Conservation (phyloP, 1,139 yeast genomes). For the Blastobotrys niveus region DNA sequence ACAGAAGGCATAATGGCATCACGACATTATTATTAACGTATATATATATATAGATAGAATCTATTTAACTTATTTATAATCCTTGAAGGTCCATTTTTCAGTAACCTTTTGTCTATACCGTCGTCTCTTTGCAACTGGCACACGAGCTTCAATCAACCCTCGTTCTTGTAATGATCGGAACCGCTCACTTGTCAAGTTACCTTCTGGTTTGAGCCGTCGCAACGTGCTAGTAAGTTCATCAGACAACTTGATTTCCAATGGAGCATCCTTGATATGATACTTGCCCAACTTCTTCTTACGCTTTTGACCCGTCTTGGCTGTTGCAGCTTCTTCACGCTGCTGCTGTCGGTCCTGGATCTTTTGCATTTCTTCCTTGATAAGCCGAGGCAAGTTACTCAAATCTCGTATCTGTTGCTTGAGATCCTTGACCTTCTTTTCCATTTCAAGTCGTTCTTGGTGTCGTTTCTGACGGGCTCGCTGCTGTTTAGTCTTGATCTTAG, state of each 20-base stretch:
- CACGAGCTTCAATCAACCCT: slow-evolving; percentile 82
- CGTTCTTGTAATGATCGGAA: slow-evolving; percentile 74
- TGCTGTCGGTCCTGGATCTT: slow-evolving; percentile 15
- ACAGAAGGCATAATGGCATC: not conserved
- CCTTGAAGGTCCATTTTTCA: slow-evolving; percentile 91
- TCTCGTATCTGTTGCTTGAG: slow-evolving; percentile 56
- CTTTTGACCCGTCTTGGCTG: slow-evolving; percentile 22
- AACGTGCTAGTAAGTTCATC: slow-evolving; percentile 84
- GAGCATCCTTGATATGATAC: slow-evolving; percentile 54
- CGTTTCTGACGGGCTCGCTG: slow-evolving; percentile 68
- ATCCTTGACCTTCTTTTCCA: slow-evolving; percentile 54
- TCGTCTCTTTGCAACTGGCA: slow-evolving; percentile 62
- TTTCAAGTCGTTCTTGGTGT: slow-evolving; percentile 53
- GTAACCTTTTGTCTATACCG: slow-evolving; percentile 64
- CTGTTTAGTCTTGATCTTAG: slow-evolving; percentile 68
- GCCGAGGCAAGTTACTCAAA: slow-evolving; percentile 38
- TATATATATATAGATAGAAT: not conserved
- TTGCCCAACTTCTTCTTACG: slow-evolving; percentile 39
- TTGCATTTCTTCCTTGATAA: slow-evolving; percentile 25
- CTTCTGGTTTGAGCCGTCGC: slow-evolving; percentile 84
- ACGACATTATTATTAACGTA: not conserved
- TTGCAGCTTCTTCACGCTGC: slow-evolving; percentile 29
- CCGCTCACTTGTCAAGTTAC: slow-evolving; percentile 75
- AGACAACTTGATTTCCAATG: slow-evolving; percentile 79
- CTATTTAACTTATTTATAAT: slow-evolving; percentile 37